A percentile compares a stretch with the other conserved stretches of the same genome.
These are phyloP conservation scores for Hibiscus tridactylites DNA, from an alignment of 345 rosid genomes.

Conservation along the genomic window DNA sequence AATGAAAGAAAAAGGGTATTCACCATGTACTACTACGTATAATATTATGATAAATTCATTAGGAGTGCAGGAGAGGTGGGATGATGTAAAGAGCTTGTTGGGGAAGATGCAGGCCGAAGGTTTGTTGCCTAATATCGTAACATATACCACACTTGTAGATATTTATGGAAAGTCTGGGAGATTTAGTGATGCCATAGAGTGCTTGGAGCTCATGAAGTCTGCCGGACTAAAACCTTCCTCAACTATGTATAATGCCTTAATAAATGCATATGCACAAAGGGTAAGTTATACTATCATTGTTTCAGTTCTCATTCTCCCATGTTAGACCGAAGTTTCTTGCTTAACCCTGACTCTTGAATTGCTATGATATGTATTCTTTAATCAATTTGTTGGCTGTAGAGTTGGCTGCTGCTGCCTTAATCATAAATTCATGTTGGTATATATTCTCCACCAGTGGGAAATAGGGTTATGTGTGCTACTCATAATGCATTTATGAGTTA, in stretches of 20 bases:
- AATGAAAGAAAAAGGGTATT: conserved; percentile 65
- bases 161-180: conserved; percentile 85
- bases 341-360: not conserved
- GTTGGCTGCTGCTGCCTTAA: not conserved
- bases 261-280: conserved; percentile 96
- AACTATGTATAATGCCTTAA: conserved; percentile 89
- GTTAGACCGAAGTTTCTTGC: not conserved
- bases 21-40: conserved; percentile 75
- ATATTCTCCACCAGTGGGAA: not conserved
- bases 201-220: conserved; percentile 83
- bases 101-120: conserved; percentile 65
- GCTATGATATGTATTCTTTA: not conserved
- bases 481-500: not conserved
- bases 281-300: conserved; percentile 27
- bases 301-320: conserved; percentile 6
- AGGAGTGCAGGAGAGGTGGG: conserved; percentile 85
- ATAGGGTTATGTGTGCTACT: not conserved
- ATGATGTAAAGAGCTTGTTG: conserved; percentile 57
- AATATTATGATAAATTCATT: conserved; percentile 83
- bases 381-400: not conserved
- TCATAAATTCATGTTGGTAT: not conserved
- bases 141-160: conserved; percentile 83
- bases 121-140: conserved; percentile 67
- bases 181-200: conserved; percentile 75
- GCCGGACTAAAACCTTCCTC: conserved; percentile 69